Base-by-base conservation (phyloP, 345 rosid species). In the Euclidium syriacum region DNA sequence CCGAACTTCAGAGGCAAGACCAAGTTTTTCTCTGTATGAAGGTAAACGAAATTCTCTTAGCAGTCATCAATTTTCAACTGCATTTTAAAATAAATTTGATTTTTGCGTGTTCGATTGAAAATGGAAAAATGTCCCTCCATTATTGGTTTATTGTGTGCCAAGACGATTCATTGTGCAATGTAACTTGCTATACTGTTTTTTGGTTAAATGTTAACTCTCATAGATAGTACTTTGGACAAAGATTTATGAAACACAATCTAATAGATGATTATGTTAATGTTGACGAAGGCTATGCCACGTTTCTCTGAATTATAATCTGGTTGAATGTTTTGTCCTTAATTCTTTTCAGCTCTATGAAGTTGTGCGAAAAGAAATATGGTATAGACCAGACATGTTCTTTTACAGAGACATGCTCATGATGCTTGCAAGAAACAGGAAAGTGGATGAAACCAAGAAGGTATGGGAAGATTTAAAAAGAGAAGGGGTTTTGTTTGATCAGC, bases 351-450 rank as follows among this genome's bases (percentile, higher is more conserved):
- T 94, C 18, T 90, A 87, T 59, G 81, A 85, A 42, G 85, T 87
- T 24, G 87, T 87, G 54, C 90, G 95, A 2, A 83, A 76, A 77
- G 96, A 94, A 67, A 87, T 94, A 68, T 94, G 99, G 97, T 90
- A 85, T 11, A 73, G 83, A 62, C 96, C 96, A 7, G 99, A 90
- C 78, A 90, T 85, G 97, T 94, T 78, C 67, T 83, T 90, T 46
- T 83, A 84, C 74, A 75, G 97, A 70, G 97, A 94, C 77, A 94
- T 87, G 96, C 84, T 94, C 4, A 84, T 87, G 85, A 81, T 83
- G 95, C 96, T 90, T 33, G 97, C 97, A 10, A 84, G 90, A 74
- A 85, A 87, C 84, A 85, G 30, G 69, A 85, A 73, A 52, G 85
- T 81, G 20, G 85, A 75, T 3, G 88, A 85, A 69, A 80, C 77